phyloP scores from a whole-genome alignment of 2,329 filamentous ascomycete genomes.

The Lecanicillium sp. region DNA sequence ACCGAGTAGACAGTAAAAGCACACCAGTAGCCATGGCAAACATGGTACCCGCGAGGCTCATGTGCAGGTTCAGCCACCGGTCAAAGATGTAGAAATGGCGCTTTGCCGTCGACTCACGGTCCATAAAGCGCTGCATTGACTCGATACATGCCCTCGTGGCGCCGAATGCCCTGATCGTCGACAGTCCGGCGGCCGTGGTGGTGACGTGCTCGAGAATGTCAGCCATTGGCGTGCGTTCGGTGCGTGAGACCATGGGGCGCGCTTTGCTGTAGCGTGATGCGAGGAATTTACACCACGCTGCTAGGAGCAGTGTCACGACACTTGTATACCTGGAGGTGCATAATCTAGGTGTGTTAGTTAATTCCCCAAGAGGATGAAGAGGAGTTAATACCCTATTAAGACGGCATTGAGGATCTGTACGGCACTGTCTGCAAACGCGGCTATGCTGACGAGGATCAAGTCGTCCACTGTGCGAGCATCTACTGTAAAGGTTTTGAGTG shows the following conservation, averaged over 20 bases:
- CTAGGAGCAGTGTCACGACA: not conserved
- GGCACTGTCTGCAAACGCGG: too few species aligned
- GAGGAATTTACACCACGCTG: not conserved
- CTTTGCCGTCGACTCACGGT: not conserved
- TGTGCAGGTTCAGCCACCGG: not conserved
- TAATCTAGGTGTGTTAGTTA: not conserved
- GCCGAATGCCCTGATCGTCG: not conserved
- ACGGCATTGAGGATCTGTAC: too few species aligned
- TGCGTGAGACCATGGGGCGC: not conserved
- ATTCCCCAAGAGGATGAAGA: too few species aligned
- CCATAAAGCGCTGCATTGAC: not conserved
- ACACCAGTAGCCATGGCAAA: not conserved
- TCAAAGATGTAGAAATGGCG: not conserved
- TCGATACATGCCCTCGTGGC: not conserved
- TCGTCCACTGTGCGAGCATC: not conserved
- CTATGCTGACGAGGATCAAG: not conserved
- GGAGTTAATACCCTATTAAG: too few species aligned
- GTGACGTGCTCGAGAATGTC: conserved; percentile 2
- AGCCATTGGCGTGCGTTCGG: not conserved
- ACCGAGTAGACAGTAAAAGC: not conserved
- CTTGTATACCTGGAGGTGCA: conserved; percentile 1
- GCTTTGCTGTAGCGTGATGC: not conserved
- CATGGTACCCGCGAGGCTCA: not conserved
- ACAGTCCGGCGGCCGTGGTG: not conserved
- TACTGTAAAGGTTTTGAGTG: not conserved